Evolutionary conservation across 2,329 filamentous ascomycete genomes (phyloP).

Genomic region (Trichophyton schoenleinii): DNA sequence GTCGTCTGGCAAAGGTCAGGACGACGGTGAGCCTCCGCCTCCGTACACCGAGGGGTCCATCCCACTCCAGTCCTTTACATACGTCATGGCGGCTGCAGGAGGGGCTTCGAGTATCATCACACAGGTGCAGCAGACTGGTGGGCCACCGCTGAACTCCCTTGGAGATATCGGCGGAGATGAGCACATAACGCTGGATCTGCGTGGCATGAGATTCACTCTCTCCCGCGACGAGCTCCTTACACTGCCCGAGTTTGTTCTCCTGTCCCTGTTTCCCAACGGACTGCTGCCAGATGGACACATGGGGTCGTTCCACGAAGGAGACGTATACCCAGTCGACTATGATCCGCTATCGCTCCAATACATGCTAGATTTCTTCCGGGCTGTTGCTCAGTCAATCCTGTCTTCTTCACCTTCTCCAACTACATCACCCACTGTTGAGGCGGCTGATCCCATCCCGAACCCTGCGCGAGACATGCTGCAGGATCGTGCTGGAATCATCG

Average conservation of each 20-base stretch:
- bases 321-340: conserved; percentile 96
- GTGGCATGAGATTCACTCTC: conserved; percentile 66
- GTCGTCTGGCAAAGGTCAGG: conserved; percentile 51
- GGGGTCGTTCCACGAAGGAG: conserved; percentile 81
- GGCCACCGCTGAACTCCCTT: conserved; percentile 73
- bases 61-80: conserved; percentile 82
- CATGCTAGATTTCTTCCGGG: conserved; percentile 97
- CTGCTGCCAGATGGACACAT: conserved; percentile 92
- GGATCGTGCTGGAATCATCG: conserved; percentile 89
- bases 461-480: conserved; percentile 65
- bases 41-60: conserved; percentile 81
- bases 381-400: conserved; percentile 83
- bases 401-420: conserved; percentile 55
- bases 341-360: conserved; percentile 93
- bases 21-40: conserved; percentile 85
- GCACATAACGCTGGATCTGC: conserved; percentile 85
- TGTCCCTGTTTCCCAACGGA: conserved; percentile 98
- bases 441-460: conserved; percentile 61
- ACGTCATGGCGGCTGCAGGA: conserved; percentile 95
- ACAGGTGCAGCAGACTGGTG: conserved; percentile 87
- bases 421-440: conserved; percentile 45
- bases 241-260: conserved; percentile 87
- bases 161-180: conserved; percentile 60
- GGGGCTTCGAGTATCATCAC: conserved; percentile 97
- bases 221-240: conserved; percentile 92